phyloP scores from a whole-genome alignment of 495 filamentous ascomycete genomes.

The Hyaloscypha finlandica region DNA sequence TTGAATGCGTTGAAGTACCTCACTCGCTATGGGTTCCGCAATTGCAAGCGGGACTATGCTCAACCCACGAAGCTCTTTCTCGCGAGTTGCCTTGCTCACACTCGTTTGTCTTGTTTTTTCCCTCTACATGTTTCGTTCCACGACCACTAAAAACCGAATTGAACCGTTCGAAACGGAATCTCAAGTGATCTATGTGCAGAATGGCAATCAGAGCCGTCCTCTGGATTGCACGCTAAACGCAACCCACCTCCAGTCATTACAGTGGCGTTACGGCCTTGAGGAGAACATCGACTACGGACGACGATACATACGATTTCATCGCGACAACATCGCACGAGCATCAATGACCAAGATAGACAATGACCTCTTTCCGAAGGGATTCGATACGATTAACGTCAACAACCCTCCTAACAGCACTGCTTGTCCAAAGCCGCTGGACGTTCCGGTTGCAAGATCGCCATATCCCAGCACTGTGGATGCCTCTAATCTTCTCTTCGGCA shows the following conservation, averaged over 20 bases:
- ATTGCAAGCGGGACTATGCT: conserved; percentile 18
- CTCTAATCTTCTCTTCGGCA: conserved; percentile 30
- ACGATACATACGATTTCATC: conserved; percentile 49
- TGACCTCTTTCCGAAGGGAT: conserved; percentile 43
- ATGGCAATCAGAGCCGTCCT: background rate
- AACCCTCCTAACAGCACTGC: conserved; percentile 41
- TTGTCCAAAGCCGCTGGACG: conserved; percentile 49
- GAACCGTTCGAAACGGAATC: background rate
- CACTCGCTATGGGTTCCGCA: conserved; percentile 31
- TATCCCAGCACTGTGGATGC: conserved; percentile 44
- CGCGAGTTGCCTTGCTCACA: conserved; percentile 18
- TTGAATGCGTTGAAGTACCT: conserved; percentile 5
- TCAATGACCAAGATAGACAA: conserved; percentile 49
- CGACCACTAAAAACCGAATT: background rate
- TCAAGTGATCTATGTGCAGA: background rate
- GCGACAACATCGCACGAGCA: conserved; percentile 43
- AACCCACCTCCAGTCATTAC: conserved; percentile 41
- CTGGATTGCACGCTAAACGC: conserved; percentile 47
- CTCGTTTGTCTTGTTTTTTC: conserved; percentile 24
- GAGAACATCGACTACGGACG: conserved; percentile 53
- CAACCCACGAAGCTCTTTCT: conserved; percentile 23
- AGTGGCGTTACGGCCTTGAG: conserved; percentile 46
- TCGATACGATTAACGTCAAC: conserved; percentile 46
- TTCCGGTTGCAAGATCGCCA: conserved; percentile 47
- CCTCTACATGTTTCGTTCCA: conserved; percentile 23